Evolutionary conservation across 257 asterid species (phyloP).

Genomic region (Echites panduratus): DNA sequence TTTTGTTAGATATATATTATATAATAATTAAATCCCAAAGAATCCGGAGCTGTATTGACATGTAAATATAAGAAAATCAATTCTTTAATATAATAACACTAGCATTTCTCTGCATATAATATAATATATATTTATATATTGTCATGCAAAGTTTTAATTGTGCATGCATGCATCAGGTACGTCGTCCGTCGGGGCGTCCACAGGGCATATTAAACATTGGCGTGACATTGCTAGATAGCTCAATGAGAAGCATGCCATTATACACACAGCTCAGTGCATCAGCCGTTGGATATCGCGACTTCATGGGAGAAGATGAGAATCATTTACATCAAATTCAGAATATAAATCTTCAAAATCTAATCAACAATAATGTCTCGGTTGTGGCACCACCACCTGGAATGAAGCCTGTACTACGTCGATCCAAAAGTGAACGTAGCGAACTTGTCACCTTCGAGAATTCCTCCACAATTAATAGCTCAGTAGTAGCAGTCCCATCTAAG

Average conservation of each 20-base stretch:
- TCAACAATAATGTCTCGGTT: no score
- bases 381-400: background rate
- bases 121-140: no score
- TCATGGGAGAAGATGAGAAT: conserved; percentile 39
- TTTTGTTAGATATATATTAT: no score
- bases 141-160: no score
- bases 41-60: no score
- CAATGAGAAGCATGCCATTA: conserved; percentile 78
- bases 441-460: conserved; percentile 30
- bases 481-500: conserved; percentile 27
- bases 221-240: conserved; percentile 64
- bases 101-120: no score
- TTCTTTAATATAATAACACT: no score
- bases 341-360: background rate
- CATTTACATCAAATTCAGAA: conserved; percentile 7
- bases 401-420: conserved; percentile 43
- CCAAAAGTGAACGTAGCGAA: conserved; percentile 68
- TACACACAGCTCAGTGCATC: conserved; percentile 55
- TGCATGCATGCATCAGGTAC: conserved; percentile 39
- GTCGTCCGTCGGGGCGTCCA: conserved; percentile 88
- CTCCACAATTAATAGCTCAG: conserved; percentile 34
- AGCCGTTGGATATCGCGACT: conserved; percentile 56
- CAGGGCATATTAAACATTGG: conserved; percentile 87
- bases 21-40: no score
- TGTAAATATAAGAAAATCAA: no score